These are phyloP conservation scores for Neocallimastix lanati DNA, from an alignment of 192 early-diverging fungal species.

Conservation along the genomic window DNA sequence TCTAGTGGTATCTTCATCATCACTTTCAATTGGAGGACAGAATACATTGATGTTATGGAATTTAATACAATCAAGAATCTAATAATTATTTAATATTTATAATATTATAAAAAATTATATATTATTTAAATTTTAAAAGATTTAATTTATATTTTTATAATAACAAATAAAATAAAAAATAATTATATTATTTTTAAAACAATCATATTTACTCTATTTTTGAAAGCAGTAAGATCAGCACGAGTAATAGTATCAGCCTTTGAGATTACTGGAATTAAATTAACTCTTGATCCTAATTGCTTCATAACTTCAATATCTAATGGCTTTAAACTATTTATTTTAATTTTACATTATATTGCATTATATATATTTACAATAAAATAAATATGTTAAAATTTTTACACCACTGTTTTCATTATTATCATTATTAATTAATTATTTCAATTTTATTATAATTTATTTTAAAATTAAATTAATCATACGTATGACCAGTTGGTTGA, in stretches of 20 bases:
- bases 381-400: too few relatives aligned
- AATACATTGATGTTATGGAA: constrained; percentile 87
- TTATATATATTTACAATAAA: too few relatives aligned
- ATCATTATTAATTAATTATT: too few relatives aligned
- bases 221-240: constrained; percentile 75
- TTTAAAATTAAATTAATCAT: constrained; percentile 1
- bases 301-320: constrained; percentile 98
- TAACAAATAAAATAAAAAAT: too few relatives aligned
- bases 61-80: constrained; percentile 77
- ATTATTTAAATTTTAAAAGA: too few relatives aligned
- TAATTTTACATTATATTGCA: too few relatives aligned
- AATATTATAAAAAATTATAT: too few relatives aligned
- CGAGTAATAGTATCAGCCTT: constrained; percentile 97
- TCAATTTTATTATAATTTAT: background rate
- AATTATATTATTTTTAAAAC: too few relatives aligned
- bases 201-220: constrained; percentile 57
- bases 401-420: too few relatives aligned
- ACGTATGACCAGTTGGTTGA: constrained; percentile 92
- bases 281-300: constrained; percentile 82
- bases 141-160: too few relatives aligned
- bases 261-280: constrained; percentile 93
- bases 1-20: constrained; percentile 49
- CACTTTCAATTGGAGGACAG: constrained; percentile 70
- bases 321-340: constrained; percentile 50
- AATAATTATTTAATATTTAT: constrained; percentile 1